A percentile compares a stretch with the other conserved stretches of the same genome.
Evolutionary conservation across 148 eudicot genomes (phyloP).

Genomic region (Suaeda aralocaspica): DNA sequence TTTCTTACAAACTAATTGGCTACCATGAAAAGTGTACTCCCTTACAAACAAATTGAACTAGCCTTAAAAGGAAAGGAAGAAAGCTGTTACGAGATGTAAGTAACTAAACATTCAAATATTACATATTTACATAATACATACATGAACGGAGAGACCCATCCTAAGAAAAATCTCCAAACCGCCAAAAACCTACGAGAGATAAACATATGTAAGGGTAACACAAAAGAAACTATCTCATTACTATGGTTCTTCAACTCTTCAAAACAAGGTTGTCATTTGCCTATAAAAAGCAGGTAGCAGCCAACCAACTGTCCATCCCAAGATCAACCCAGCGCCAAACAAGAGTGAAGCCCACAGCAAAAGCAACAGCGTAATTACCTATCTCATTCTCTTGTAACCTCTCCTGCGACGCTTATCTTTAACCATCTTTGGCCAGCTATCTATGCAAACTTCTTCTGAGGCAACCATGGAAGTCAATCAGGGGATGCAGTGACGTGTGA

Average conservation of each 20-base stretch:
- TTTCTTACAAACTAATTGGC: too few species aligned
- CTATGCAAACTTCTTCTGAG: conserved; percentile 34
- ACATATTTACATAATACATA: conserved; percentile 20
- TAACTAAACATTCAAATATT: not conserved
- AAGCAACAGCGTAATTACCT: conserved; percentile 59
- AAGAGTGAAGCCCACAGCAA: conserved; percentile 75
- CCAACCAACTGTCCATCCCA: conserved; percentile 95
- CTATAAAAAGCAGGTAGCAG: conserved; percentile 52
- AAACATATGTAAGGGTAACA: not conserved
- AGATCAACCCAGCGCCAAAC: conserved; percentile 84
- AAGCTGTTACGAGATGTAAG: conserved; percentile 4
- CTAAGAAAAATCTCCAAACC: conserved; percentile 5
- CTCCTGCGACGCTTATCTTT: conserved; percentile 42
- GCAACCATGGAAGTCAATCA: conserved; percentile 38
- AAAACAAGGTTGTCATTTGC: not conserved
- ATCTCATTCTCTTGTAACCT: conserved; percentile 31
- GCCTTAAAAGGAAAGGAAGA: not conserved
- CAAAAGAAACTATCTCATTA: conserved; percentile 14
- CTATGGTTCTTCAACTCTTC: conserved; percentile 4
- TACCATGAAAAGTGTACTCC: not conserved
- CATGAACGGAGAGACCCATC: not conserved
- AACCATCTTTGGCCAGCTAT: conserved; percentile 31
- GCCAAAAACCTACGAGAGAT: conserved; percentile 14
- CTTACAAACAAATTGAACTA: not conserved
- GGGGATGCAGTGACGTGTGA: conserved; percentile 39